A percentile compares a stretch with the other conserved stretches of the same genome.
Evolutionary conservation across 2,329 filamentous ascomycete species (phyloP).

Genomic region (Pseudophaeomoniella oleicola): DNA sequence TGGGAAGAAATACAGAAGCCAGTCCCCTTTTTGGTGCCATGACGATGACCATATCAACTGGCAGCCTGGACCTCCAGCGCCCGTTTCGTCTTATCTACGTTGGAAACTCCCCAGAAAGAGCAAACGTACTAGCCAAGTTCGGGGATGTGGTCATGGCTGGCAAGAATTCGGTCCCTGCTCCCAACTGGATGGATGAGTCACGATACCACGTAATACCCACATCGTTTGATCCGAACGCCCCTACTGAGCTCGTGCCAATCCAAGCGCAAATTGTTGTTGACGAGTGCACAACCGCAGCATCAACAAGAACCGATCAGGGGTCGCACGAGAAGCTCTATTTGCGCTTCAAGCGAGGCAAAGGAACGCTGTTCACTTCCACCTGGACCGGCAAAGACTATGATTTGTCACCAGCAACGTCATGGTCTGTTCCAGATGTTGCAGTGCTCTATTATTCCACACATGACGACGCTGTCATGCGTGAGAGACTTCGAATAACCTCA

Average conservation of each 20-base stretch:
- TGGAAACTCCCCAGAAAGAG: slow-evolving; percentile 22
- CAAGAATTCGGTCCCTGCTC: slow-evolving; percentile 16
- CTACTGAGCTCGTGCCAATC: slow-evolving; percentile 32
- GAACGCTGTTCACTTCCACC: neutral
- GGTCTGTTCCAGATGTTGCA: slow-evolving; percentile 30
- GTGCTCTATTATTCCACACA: slow-evolving; percentile 26
- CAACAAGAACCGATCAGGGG: slow-evolving; percentile 11
- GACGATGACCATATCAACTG: slow-evolving; percentile 28
- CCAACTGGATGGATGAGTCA: slow-evolving; percentile 24
- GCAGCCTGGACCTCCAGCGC: slow-evolving; percentile 22
- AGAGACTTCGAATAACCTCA: slow-evolving; percentile 14
- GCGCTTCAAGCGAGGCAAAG: slow-evolving; percentile 21
- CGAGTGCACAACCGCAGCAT: slow-evolving; percentile 24
- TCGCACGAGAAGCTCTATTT: slow-evolving; percentile 19
- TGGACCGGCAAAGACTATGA: slow-evolving; percentile 14
- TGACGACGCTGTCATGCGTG: slow-evolving; percentile 7
- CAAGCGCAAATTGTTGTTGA: slow-evolving; percentile 33
- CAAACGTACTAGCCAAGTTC: slow-evolving; percentile 30
- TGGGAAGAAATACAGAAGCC: neutral
- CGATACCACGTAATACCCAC: slow-evolving; percentile 34
- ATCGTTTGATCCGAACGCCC: slow-evolving; percentile 30
- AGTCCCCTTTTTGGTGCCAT: slow-evolving; percentile 21
- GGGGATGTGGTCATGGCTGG: slow-evolving; percentile 31
- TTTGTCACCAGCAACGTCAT: slow-evolving; percentile 23
- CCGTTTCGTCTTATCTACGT: slow-evolving; percentile 30